phyloP scores from a whole-genome alignment of 1,139 yeast genomes.

The Saccharomycopsis hybrid region DNA sequence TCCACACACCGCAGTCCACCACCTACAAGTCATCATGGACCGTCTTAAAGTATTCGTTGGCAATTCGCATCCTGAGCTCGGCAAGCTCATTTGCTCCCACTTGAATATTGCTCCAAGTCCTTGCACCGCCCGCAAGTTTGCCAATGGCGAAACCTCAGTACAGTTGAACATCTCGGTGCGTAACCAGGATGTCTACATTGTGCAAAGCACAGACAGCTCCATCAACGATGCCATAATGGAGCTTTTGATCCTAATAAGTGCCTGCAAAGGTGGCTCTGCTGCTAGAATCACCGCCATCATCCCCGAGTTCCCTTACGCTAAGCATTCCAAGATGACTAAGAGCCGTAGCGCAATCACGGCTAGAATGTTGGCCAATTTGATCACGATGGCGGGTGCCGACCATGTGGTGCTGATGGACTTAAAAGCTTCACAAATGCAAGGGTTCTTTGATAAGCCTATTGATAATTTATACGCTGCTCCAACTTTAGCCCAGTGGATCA shows the following conservation, averaged over 20 bases:
- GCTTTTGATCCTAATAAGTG: constrained; percentile 81
- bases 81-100: constrained; percentile 80
- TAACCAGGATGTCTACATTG: constrained; percentile 94
- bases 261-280: constrained; percentile 97
- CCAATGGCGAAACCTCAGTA: constrained; percentile 96
- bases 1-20: too few species aligned
- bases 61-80: constrained; percentile 91
- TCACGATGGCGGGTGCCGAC: constrained; percentile 98
- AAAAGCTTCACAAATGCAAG: constrained; percentile 99
- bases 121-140: constrained; percentile 81
- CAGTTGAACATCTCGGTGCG: constrained; percentile 92
- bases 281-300: constrained; percentile 94
- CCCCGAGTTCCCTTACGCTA: constrained; percentile 96
- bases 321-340: constrained; percentile 96
- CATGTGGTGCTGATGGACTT: constrained; percentile 97
- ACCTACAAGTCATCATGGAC: too few species aligned
- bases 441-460: constrained; percentile 94
- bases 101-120: constrained; percentile 96
- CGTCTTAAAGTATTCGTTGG: constrained; percentile 79
- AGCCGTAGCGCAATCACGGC: constrained; percentile 99
- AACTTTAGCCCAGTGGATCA: constrained; percentile 92
- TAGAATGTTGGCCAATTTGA: constrained; percentile 93
- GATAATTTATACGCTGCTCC: constrained; percentile 97
- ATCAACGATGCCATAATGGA: constrained; percentile 98
- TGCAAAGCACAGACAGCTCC: constrained; percentile 85